Evolutionary conservation across 495 filamentous ascomycete species (phyloP).

Genomic region (Friedmanniomyces simplex): DNA sequence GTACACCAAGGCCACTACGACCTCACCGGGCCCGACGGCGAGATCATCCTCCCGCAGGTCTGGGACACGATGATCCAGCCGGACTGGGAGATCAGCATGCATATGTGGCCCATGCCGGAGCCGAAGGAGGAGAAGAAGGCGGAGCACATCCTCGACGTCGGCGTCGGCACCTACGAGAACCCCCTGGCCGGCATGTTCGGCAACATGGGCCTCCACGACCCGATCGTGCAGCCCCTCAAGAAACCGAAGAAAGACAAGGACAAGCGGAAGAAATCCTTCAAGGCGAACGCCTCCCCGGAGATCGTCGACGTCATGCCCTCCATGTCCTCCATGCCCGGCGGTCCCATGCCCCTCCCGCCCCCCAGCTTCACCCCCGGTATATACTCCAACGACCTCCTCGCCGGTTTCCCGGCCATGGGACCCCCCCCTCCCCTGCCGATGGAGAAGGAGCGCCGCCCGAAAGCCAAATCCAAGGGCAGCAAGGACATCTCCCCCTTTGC

Average conservation of each 20-base stretch:
- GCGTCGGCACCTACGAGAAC: neutral
- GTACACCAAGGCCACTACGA: slow-evolving; percentile 82
- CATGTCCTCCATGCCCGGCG: neutral
- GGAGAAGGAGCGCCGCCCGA: neutral
- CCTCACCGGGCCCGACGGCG: slow-evolving; percentile 68
- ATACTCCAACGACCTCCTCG: neutral
- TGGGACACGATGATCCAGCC: slow-evolving; percentile 82
- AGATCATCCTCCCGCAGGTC: slow-evolving; percentile 77
- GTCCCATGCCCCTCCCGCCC: slow-evolving; percentile 4
- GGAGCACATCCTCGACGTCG: neutral
- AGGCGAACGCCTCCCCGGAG: neutral
- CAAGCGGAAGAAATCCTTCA: slow-evolving; percentile 2
- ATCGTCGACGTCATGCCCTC: neutral
- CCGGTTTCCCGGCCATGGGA: neutral
- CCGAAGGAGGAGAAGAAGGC: slow-evolving; percentile 2
- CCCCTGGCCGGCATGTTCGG: neutral
- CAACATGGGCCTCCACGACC: neutral
- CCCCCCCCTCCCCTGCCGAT: neutral
- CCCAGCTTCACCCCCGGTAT: neutral
- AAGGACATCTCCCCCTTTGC: slow-evolving; percentile 1
- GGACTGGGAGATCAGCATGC: slow-evolving; percentile 86
- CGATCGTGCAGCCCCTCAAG: neutral
- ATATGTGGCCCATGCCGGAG: slow-evolving; percentile 89
- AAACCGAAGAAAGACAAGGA: slow-evolving; percentile 2
- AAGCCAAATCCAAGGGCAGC: slow-evolving; percentile 5